Evolutionary conservation across 2,329 filamentous ascomycete species (phyloP).

Genomic region (Aspergillus candidus): DNA sequence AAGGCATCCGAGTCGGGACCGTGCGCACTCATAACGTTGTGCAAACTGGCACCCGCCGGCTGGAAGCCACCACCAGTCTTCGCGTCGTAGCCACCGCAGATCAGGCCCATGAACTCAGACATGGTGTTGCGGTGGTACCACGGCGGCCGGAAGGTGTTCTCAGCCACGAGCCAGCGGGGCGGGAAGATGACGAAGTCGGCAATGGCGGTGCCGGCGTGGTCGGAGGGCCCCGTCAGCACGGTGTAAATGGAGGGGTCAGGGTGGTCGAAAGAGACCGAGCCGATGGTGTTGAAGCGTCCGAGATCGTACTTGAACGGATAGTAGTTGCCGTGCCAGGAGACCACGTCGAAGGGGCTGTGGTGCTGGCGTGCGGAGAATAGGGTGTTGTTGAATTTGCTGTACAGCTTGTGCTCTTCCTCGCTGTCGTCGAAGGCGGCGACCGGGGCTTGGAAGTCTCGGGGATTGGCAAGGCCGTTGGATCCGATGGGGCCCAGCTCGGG

Average conservation of each 20-base stretch:
- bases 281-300: conserved; percentile 68
- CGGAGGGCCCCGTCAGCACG: conserved; percentile 54
- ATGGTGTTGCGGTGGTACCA: conserved; percentile 63
- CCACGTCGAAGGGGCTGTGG: conserved; percentile 72
- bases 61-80: conserved; percentile 53
- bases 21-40: conserved; percentile 68
- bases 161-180: conserved; percentile 57
- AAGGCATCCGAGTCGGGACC: conserved; percentile 54
- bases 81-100: conserved; percentile 56
- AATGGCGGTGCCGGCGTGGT: conserved; percentile 55
- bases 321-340: conserved; percentile 75
- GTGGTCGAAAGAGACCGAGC: conserved; percentile 68
- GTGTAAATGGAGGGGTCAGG: conserved; percentile 74
- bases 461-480: conserved; percentile 67
- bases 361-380: conserved; percentile 61
- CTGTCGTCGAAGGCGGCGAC: conserved; percentile 63
- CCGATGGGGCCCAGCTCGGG: conserved; percentile 69
- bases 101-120: conserved; percentile 62
- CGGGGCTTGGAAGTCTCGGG: conserved; percentile 68
- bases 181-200: conserved; percentile 62
- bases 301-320: conserved; percentile 79
- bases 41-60: conserved; percentile 57
- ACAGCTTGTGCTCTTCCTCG: conserved; percentile 49
- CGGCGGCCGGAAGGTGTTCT: conserved; percentile 55
- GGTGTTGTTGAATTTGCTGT: conserved; percentile 61